Base-by-base conservation (phyloP, 768 basidiomycete genomes). In the Tylopilus subfusipes region DNA sequence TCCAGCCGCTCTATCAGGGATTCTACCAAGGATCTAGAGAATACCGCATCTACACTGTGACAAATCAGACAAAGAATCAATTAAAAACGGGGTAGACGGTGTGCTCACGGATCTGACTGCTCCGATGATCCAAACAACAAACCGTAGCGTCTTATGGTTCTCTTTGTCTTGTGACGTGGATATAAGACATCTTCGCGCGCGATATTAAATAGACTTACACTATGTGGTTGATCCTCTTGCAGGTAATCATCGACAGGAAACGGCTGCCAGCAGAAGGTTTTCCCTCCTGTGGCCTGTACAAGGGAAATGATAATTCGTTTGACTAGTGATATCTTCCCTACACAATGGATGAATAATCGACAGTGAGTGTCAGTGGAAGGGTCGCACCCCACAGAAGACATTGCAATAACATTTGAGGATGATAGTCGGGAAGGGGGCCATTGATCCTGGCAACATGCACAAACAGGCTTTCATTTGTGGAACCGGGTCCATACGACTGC, bases 321-420 rank as follows among this genome's bases (percentile, higher is more conserved):
- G 42, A 96, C 94, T 8, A 93, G 68, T 53, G 90, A 88, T 36
- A 90, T 68, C 69, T 96, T 96, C 36, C 85, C 93, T 95, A 65
- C 8, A 43, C 13, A 50, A 46, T 16, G 33, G 33, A 43, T 62
- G 36, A 52, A 50, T 39, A 27, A 55, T 49, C n/a, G 30, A 42
- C 9, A 12, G 13, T 10, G 10, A 55, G 36, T 33, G 40, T 33
- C 36, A 40, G 25, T 34, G 42, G 44, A 33, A 29, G 14, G 21
- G 45, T 67, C 82, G 53, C 61, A 95, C 95, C 88, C 94, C 93
- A 96, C 9, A 97, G 73, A 51, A 98, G 75, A 66, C 93, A 96
- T 65, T 98, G 95, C 13, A 94, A 72, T 18, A 98, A 68, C 80
- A 96, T 87, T 64, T 95, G 92, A 4, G 96, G 95, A 72, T 98